Conservation (phyloP, 495 filamentous ascomycete species). For the Diplogelasinospora grovesii region DNA sequence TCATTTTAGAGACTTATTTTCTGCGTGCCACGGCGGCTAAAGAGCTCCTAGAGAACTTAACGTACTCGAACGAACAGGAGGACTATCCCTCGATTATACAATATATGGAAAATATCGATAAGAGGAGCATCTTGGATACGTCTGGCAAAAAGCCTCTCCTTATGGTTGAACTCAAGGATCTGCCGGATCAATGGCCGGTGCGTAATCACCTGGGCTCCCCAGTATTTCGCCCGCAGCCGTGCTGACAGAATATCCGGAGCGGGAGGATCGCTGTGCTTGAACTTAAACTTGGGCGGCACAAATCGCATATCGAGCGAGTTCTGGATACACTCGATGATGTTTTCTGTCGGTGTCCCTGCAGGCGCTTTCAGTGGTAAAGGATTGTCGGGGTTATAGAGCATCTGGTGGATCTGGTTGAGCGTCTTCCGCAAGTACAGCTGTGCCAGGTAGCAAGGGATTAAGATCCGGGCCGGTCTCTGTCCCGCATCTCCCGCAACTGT, state of each 20-base stretch:
- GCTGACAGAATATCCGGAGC: conserved; percentile 73
- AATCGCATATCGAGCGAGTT: conserved; percentile 37
- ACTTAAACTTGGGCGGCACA: conserved; percentile 44
- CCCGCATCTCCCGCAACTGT: too few species aligned
- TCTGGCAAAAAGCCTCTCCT: too few species aligned
- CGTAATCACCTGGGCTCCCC: conserved; percentile 84
- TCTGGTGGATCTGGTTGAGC: conserved; percentile 75
- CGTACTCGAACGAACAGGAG: too few species aligned
- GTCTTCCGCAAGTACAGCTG: conserved; percentile 82
- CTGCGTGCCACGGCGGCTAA: too few species aligned
- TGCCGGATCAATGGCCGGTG: conserved; percentile 72
- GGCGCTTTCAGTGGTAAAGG: conserved; percentile 1
- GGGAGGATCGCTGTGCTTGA: conserved; percentile 62
- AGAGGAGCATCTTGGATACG: too few species aligned
- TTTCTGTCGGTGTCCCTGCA: conserved; percentile 2
- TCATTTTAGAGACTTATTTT: too few species aligned
- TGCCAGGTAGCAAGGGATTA: conserved; percentile 76
- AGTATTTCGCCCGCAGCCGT: conserved; percentile 87
- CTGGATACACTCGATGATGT: conserved; percentile 46
- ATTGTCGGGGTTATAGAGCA: conserved; percentile 62
- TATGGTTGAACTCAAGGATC: conserved; percentile 47
- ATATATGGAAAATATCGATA: too few species aligned
- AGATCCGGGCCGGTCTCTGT: too few species aligned
- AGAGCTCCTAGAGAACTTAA: too few species aligned
- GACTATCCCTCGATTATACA: too few species aligned